These are phyloP conservation scores for Puccinia hordei DNA, from an alignment of 1,284 basidiomycete genomes.

Conservation along the genomic window DNA sequence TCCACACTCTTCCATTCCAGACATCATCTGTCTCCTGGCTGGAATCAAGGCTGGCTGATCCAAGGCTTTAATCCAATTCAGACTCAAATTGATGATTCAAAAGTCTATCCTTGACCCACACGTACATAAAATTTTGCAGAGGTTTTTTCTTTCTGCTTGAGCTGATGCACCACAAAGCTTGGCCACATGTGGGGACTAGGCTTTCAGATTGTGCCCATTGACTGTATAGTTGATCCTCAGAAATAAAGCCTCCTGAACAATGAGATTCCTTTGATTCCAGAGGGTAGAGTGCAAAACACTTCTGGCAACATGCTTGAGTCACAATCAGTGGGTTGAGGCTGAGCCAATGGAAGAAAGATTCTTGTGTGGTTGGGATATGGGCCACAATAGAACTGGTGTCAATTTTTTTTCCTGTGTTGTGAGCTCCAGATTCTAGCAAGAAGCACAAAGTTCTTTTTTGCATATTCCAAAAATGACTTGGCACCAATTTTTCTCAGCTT, in stretches of 20 bases:
- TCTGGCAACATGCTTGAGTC: not conserved
- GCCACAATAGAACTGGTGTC: not conserved
- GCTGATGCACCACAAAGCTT: not conserved
- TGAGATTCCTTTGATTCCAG: not conserved
- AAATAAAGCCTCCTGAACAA: not conserved
- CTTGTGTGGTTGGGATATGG: not conserved
- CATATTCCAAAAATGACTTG: not conserved
- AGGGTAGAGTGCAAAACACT: constrained; percentile 21
- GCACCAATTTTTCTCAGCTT: not conserved
- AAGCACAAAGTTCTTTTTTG: not conserved
- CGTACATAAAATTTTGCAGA: not conserved
- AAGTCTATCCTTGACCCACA: not conserved
- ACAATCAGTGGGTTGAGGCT: not conserved
- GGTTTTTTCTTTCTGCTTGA: not conserved
- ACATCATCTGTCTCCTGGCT: not conserved
- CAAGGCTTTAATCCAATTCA: not conserved
- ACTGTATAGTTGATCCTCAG: not conserved
- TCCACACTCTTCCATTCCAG: constrained; percentile 6
- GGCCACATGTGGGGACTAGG: not conserved
- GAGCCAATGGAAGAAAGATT: not conserved
- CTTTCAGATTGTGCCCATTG: not conserved
- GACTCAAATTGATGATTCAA: not conserved
- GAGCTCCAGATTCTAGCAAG: not conserved
- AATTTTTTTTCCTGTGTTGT: not conserved
- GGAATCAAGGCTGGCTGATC: too few relatives aligned